Evolutionary conservation across 78 protist species (phyloP).

Genomic region (Monocercomonoides exilis): DNA sequence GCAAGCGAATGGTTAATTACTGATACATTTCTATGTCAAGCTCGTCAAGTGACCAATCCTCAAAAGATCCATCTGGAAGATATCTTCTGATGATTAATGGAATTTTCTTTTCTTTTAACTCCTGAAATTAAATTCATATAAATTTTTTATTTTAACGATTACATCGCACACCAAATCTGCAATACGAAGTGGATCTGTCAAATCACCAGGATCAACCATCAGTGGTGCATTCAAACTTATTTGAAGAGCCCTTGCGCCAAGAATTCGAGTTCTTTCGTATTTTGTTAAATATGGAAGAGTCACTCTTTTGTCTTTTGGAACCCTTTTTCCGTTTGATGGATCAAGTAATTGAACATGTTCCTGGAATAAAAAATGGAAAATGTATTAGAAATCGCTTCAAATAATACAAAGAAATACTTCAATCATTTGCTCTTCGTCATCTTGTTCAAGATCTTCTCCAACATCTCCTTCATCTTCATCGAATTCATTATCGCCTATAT

Average conservation of each 20-base stretch:
- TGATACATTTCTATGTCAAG: background rate
- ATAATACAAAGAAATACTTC: no score
- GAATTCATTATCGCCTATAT: no score
- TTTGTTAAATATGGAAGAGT: constrained; percentile 32
- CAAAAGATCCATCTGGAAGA: constrained; percentile 35
- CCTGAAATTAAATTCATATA: background rate
- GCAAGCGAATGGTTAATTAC: background rate
- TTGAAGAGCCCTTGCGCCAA: constrained; percentile 42
- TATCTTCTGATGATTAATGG: constrained; percentile 21
- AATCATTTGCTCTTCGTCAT: no score
- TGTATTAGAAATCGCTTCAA: no score
- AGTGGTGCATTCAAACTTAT: background rate
- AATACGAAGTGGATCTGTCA: constrained; percentile 20
- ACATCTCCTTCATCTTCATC: no score
- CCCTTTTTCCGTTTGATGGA: background rate
- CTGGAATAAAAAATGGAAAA: no score
- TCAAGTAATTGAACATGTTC: no score
- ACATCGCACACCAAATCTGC: constrained; percentile 14
- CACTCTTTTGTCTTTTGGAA: background rate
- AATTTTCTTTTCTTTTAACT: background rate
- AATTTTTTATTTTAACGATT: no score
- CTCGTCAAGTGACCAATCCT: constrained; percentile 26
- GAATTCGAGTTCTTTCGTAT: constrained; percentile 31
- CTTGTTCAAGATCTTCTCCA: no score
- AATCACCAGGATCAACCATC: background rate